Base-by-base conservation (phyloP, 306 rosid genomes). In the Calophaca sinica region DNA sequence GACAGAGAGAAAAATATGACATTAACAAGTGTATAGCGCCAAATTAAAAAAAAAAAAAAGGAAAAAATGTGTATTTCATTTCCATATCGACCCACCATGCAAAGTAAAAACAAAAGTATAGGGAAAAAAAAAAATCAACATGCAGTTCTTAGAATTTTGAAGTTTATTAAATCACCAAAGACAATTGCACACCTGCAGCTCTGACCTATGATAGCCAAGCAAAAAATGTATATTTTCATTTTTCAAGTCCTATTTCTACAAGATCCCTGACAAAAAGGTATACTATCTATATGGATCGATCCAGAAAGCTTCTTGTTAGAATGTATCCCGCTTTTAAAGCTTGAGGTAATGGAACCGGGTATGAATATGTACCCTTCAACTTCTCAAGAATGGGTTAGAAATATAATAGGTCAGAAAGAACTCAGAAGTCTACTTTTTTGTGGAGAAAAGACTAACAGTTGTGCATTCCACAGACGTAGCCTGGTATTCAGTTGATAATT, bases 371-470 rank as follows among this genome's bases (percentile, higher is more conserved):
- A 41, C 74, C 74, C 51, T 58, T 71, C 57, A 59, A 71, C 73
- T 76, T 76, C 61, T 74, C 70, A 69, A 2, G 63, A 79, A 64
- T 11, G 83, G 88, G 86, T 78, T 90, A 81, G 87, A 78, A 51
- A 52, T 70, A 61, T 55, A 29, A 85, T 77, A 71, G 46, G 68
- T 73, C 68, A 46, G 38, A 72, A 61, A 73, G 4, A 54, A 15
- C 5, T 35, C 44, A 31, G 36, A 33, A 69, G 44, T 67, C 84
- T 84, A 89, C n/a, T 45, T 81, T 71, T 60, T 78, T 53, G 73
- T 4, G 58, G 76, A 29, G 82, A 73, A 68, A 62, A 72, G 83
- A 73, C 72, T 60, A 13, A 64, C 74, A 20, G 81, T 5, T 45
- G 62, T 14, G 71, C 70, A 62, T 76, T 60, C 63, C 4, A 44